Conservation (phyloP, 345 rosid species). For the Triadica sebifera region DNA sequence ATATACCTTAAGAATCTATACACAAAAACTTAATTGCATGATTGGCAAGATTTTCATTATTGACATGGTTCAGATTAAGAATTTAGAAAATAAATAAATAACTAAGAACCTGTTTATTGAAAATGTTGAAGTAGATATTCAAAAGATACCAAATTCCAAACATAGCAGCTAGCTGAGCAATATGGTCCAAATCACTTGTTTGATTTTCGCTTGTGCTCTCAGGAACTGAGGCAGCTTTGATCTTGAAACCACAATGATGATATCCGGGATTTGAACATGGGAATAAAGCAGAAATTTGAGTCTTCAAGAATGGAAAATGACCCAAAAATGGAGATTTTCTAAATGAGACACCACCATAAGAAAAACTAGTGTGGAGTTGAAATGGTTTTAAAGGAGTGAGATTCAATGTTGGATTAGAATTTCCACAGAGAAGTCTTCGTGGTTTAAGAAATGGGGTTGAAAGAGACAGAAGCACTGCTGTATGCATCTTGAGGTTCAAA, state of each 20-base stretch:
- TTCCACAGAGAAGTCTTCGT: background rate
- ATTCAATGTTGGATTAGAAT: background rate
- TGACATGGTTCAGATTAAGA: no score
- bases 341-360: conserved; percentile 8
- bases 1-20: conserved; percentile 65
- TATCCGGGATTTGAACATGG: conserved; percentile 10
- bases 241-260: conserved; percentile 25
- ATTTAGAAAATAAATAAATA: no score
- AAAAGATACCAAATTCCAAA: conserved; percentile 66
- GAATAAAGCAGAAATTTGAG: conserved; percentile 16
- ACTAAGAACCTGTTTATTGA: conserved; percentile 61
- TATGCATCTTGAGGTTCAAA: conserved; percentile 30
- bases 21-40: no score
- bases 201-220: conserved; percentile 34
- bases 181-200: conserved; percentile 20
- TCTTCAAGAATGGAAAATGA: conserved; percentile 7
- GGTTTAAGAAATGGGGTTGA: conserved; percentile 27
- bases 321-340: conserved; percentile 1
- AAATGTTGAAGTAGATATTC: conserved; percentile 72
- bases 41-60: no score
- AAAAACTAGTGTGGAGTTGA: background rate
- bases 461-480: conserved; percentile 25
- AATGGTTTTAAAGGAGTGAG: conserved; percentile 21
- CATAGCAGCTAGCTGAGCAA: conserved; percentile 50
- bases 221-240: conserved; percentile 43